Conservation (phyloP, 176 grass and related monocot genomes). For the Pharus latifolius region DNA sequence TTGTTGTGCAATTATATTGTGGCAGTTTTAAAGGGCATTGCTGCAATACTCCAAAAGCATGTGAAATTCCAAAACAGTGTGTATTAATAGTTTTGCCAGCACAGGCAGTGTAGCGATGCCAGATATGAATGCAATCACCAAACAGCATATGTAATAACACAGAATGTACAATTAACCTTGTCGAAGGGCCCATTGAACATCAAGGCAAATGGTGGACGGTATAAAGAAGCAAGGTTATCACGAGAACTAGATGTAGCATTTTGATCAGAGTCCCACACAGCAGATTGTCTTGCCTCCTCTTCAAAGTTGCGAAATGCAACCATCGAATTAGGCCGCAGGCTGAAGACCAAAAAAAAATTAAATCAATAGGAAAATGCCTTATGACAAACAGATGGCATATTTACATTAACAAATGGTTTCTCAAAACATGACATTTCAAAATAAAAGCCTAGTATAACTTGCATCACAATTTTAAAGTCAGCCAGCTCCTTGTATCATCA, state of each 20-base stretch:
- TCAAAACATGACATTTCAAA: not conserved
- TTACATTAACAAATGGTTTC: not conserved
- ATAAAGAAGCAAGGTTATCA: slow-evolving; percentile 80
- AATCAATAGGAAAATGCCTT: no score
- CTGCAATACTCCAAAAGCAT: not conserved
- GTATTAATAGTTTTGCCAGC: not conserved
- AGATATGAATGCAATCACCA: not conserved
- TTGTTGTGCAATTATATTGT: not conserved
- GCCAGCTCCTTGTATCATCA: not conserved
- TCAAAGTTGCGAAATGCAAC: slow-evolving; percentile 84
- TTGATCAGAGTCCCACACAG: slow-evolving; percentile 74
- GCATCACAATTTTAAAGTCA: not conserved
- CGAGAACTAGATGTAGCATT: slow-evolving; percentile 43
- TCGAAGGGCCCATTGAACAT: slow-evolving; percentile 95
- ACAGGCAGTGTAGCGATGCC: not conserved
- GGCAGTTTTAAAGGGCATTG: not conserved
- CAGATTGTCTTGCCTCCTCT: slow-evolving; percentile 72
- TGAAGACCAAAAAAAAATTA: slow-evolving; percentile 6
- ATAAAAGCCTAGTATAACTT: not conserved
- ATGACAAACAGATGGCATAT: not conserved
- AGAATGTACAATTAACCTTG: slow-evolving; percentile 38
- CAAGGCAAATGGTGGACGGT: slow-evolving; percentile 77
- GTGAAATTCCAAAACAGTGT: not conserved
- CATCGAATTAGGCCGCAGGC: slow-evolving; percentile 37
- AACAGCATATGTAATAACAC: not conserved